Percentiles rank a stretch among this genome's conserved stretches.
phyloP scores from a whole-genome alignment of 441 rosid species.

The Aleurites moluccanus region DNA sequence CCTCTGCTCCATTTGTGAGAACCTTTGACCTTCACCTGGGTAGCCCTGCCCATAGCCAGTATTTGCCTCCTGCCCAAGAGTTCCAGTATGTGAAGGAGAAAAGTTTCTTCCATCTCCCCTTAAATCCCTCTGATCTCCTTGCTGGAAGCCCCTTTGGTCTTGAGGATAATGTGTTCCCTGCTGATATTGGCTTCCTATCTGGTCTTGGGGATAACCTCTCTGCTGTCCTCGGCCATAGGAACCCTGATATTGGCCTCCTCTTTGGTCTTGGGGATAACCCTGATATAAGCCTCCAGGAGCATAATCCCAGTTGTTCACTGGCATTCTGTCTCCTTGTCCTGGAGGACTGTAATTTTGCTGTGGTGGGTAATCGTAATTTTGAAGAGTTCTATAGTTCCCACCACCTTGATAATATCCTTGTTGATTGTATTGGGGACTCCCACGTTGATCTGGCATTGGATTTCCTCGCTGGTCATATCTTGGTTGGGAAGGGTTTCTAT shows the following conservation, averaged over 20 bases:
- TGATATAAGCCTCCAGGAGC: slow-evolving; percentile 25
- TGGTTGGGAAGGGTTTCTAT: slow-evolving; percentile 33
- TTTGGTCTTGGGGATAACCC: slow-evolving; percentile 30
- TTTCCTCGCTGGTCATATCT: slow-evolving; percentile 44
- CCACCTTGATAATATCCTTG: slow-evolving; percentile 27
- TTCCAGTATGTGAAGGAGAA: slow-evolving; percentile 30
- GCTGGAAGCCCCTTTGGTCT: slow-evolving; percentile 30
- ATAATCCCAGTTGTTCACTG: slow-evolving; percentile 28
- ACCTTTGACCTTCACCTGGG: slow-evolving; percentile 32
- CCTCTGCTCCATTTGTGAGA: slow-evolving; percentile 44
- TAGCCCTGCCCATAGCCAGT: slow-evolving; percentile 36
- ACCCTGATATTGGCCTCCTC: slow-evolving; percentile 26
- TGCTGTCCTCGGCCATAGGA: too few species aligned
- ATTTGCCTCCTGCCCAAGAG: slow-evolving; percentile 32
- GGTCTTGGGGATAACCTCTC: too few species aligned
- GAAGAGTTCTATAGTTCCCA: slow-evolving; percentile 39
- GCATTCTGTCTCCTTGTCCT: slow-evolving; percentile 34
- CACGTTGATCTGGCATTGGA: slow-evolving; percentile 40
- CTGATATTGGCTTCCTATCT: slow-evolving; percentile 24
- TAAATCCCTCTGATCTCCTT: slow-evolving; percentile 26
- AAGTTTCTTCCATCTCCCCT: slow-evolving; percentile 41
- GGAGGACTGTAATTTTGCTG: slow-evolving; percentile 49
- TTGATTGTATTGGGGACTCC: slow-evolving; percentile 31
- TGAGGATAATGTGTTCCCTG: slow-evolving; percentile 34
- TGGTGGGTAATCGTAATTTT: slow-evolving; percentile 33